Conservation (phyloP, 2,329 filamentous ascomycete species). For the Colletotrichum salicis region DNA sequence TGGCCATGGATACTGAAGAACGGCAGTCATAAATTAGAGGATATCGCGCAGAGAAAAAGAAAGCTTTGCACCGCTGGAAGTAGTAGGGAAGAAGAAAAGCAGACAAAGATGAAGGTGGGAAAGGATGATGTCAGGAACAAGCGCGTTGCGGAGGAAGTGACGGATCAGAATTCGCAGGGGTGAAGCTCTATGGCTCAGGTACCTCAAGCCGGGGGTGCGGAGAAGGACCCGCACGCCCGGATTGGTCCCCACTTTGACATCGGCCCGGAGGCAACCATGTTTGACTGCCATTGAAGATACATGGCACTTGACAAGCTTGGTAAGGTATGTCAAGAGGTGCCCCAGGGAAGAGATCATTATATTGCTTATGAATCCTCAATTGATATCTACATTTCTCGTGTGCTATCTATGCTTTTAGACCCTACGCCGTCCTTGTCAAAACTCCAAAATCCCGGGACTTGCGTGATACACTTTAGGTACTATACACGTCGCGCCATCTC, state of each 20-base stretch:
- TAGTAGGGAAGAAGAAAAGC: neutral
- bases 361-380: neutral
- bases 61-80: neutral
- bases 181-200: slow-evolving; percentile 13
- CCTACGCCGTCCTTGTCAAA: slow-evolving; percentile 20
- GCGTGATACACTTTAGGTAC: slow-evolving; percentile 24
- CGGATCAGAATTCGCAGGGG: slow-evolving; percentile 9
- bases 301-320: too few relatives aligned
- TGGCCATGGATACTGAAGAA: slow-evolving; percentile 24
- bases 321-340: too few relatives aligned
- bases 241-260: slow-evolving; percentile 6
- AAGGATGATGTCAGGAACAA: slow-evolving; percentile 22
- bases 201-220: slow-evolving; percentile 13
- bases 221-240: slow-evolving; percentile 24
- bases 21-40: slow-evolving; percentile 10
- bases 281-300: neutral
- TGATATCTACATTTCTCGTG: slow-evolving; percentile 14
- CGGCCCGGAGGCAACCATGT: neutral
- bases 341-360: too few relatives aligned
- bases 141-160: neutral
- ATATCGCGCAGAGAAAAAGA: neutral
- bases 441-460: slow-evolving; percentile 19
- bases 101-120: neutral
- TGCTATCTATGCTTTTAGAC: slow-evolving; percentile 17
- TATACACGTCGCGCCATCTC: slow-evolving; percentile 12